A percentile compares a stretch with the other conserved stretches of the same genome.
Conservation (phyloP, 768 basidiomycete genomes). For the Lentinula raphanica region DNA sequence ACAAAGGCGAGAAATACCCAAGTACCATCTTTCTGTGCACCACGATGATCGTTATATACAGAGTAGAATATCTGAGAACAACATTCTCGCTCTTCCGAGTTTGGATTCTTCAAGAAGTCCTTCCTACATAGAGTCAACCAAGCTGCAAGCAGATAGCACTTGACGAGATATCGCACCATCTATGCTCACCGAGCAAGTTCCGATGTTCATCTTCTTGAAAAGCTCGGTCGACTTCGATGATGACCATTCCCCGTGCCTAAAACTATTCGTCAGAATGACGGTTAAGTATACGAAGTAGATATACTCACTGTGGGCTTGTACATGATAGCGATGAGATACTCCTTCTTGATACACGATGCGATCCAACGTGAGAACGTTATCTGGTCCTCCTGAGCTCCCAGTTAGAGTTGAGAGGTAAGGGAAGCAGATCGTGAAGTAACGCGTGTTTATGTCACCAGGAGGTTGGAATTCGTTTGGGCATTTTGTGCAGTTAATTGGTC, state of each 20-base stretch:
- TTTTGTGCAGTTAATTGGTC: background rate
- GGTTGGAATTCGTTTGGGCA: constrained; percentile 1
- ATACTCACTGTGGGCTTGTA: background rate
- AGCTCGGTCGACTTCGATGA: background rate
- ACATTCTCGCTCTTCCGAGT: background rate
- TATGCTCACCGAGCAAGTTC: background rate
- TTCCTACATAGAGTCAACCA: background rate
- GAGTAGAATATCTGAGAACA: background rate
- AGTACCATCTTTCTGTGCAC: constrained; percentile 4
- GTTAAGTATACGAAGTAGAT: background rate
- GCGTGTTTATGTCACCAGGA: background rate
- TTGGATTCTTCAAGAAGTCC: background rate
- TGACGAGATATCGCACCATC: background rate
- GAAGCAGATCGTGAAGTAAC: background rate
- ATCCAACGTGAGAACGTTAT: background rate
- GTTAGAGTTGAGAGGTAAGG: background rate
- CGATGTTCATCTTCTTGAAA: background rate
- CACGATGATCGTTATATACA: background rate
- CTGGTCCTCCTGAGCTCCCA: constrained; percentile 1
- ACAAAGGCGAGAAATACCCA: background rate
- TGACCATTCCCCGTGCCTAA: constrained; percentile 3
- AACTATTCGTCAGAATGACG: background rate
- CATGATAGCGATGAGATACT: background rate
- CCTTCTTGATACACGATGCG: background rate
- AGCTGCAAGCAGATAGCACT: background rate